Evolutionary conservation across 371 early-diverging fungal genomes (phyloP), one percentile per base, ranked within the genome.

Genomic region (Basidiobolus meristosporus): DNA sequence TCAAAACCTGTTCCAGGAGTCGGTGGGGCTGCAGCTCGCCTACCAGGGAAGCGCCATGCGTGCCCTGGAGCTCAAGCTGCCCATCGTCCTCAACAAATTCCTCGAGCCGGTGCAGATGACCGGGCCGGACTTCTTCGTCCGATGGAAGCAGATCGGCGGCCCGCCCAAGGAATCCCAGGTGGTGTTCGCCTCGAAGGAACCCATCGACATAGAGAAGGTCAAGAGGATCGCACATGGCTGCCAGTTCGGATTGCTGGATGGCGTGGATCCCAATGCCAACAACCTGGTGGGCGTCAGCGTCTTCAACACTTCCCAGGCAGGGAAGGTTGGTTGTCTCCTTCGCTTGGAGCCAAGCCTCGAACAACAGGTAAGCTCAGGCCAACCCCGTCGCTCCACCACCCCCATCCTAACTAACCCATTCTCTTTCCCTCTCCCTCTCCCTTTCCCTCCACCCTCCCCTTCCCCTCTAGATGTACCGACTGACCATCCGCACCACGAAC

Each of bases 111-210:
- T 90, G 9, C 60, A 59, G 11, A 71, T 97, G 51, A 50, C 71
- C 16, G 68, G 75, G 5, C 42, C 57, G n/a, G 90, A 87, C 56
- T 97, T 90, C 55, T 88, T 92, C 48, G 59, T 65, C 15, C 71
- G 95, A 17, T 97, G 98, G 98, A 81, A 78, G 51, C 95, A 92
- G 56, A 80, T 97, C 45, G 91, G 87, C 14, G 89, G 82, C 0
- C 53, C 78, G 3, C 81, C 82, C 12, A 66, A 80, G 14, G 91
- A 90, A 48, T 62, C 56, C 16, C 85, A 83, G 49, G 54, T 51
- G 20, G 68, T 84, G 31, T 77, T 84, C 52, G 60, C 63, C 39
- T 57, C 71, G n/a, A 59, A 62, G 3, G 52, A 54, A 0, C 66
- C 67, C 18, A 73, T 77, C 20, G 60, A 73, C 33, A 35, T 64